phyloP scores from a whole-genome alignment of 495 filamentous ascomycete species.

The Annulohypoxylon moriforme region DNA sequence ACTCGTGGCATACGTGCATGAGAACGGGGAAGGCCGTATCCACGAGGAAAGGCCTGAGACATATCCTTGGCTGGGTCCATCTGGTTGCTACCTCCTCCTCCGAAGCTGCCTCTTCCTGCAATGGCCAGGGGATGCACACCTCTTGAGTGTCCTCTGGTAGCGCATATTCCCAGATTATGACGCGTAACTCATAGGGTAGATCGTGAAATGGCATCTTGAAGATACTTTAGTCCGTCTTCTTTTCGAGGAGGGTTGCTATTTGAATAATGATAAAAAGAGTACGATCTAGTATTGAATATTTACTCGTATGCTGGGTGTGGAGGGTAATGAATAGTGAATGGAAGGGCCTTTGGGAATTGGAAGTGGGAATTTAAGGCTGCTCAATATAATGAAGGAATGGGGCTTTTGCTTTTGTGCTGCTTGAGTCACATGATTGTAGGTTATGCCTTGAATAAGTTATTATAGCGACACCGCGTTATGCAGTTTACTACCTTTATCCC shows the following conservation, averaged over 20 bases:
- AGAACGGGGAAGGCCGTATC: constrained; percentile 39
- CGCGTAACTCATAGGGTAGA: constrained; percentile 29
- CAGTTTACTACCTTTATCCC: not conserved
- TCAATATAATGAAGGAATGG: no score
- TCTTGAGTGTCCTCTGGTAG: constrained; percentile 36
- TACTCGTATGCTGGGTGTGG: no score
- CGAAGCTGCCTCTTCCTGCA: constrained; percentile 15
- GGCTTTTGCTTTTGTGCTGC: not conserved
- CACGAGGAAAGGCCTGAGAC: constrained; percentile 37
- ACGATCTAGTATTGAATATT: no score
- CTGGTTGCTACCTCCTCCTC: not conserved
- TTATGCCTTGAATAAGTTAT: not conserved
- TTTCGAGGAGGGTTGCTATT: not conserved
- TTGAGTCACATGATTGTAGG: not conserved
- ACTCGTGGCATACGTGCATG: constrained; percentile 53
- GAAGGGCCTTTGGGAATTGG: no score
- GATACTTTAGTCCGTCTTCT: not conserved
- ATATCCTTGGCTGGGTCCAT: not conserved
- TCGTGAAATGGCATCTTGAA: constrained; percentile 11
- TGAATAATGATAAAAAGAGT: not conserved
- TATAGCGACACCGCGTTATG: no score
- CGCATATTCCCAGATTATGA: constrained; percentile 19
- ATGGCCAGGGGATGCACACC: constrained; percentile 41
- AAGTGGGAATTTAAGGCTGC: no score
- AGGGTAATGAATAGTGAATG: no score